Conservation (phyloP, 345 rosid species). For the Populus davidiana region DNA sequence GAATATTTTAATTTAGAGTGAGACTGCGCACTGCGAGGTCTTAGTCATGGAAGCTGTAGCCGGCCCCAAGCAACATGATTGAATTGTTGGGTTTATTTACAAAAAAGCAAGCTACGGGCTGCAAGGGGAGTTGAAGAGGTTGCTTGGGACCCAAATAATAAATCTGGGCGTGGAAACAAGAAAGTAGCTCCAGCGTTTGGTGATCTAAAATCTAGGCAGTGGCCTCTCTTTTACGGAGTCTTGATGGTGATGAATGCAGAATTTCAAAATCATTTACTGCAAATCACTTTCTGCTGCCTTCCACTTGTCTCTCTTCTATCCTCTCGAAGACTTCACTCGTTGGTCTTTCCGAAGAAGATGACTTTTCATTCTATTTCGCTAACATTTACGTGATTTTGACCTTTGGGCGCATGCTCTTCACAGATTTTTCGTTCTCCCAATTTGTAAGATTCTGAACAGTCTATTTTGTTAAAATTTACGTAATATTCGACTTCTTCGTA, state of each 20-base stretch:
- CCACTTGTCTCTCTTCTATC: too few species aligned
- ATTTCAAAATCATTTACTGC: too few species aligned
- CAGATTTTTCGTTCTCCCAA: background rate
- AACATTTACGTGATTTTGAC: too few species aligned
- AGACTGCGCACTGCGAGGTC: background rate
- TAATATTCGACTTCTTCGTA: background rate
- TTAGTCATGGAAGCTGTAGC: background rate
- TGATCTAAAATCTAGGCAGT: background rate
- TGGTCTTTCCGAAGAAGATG: too few species aligned
- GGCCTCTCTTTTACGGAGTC: background rate
- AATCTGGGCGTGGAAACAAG: background rate
- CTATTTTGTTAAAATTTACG: background rate
- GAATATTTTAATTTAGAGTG: background rate
- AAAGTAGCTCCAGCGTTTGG: too few species aligned
- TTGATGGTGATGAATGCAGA: background rate
- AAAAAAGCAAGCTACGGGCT: background rate
- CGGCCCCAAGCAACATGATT: background rate
- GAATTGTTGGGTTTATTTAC: background rate
- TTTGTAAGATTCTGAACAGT: background rate
- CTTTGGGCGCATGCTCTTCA: background rate
- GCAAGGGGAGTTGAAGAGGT: background rate
- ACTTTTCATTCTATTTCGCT: too few species aligned
- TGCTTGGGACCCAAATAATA: background rate
- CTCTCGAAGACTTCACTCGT: too few species aligned
- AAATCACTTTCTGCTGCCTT: too few species aligned